phyloP scores from a whole-genome alignment of 768 basidiomycete genomes.

The Naganishia friedmannii region DNA sequence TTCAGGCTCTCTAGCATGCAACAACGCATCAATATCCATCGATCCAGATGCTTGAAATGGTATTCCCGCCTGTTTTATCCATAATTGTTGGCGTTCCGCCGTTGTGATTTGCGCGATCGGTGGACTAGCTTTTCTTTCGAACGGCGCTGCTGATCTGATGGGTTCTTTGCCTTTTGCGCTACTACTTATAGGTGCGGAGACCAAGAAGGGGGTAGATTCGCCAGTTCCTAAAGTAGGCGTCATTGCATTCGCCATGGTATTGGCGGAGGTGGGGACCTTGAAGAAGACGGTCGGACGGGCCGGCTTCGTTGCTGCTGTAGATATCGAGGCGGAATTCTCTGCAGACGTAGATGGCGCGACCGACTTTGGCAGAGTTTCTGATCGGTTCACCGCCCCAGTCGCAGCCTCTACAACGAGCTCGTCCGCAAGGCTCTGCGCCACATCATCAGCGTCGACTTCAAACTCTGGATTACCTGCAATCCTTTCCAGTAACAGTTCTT shows the following conservation, averaged over 20 bases:
- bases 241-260: background rate
- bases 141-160: slow-evolving; percentile 4
- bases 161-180: slow-evolving; percentile 19
- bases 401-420: background rate
- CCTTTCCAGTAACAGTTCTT: background rate
- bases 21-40: slow-evolving; percentile 4
- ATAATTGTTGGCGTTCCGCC: background rate
- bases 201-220: background rate
- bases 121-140: slow-evolving; percentile 16
- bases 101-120: background rate
- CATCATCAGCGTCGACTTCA: background rate
- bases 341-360: background rate
- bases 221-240: background rate
- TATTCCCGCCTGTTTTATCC: background rate
- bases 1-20: background rate
- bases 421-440: background rate
- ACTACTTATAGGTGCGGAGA: background rate
- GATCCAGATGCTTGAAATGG: background rate
- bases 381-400: background rate
- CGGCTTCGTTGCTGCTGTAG: background rate
- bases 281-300: background rate
- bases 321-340: background rate
- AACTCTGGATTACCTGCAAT: background rate
- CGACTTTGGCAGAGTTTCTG: background rate
- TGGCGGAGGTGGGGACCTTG: slow-evolving; percentile 1